Conservation (phyloP, 2,329 filamentous ascomycete species). For the Aplosporella prunicola region DNA sequence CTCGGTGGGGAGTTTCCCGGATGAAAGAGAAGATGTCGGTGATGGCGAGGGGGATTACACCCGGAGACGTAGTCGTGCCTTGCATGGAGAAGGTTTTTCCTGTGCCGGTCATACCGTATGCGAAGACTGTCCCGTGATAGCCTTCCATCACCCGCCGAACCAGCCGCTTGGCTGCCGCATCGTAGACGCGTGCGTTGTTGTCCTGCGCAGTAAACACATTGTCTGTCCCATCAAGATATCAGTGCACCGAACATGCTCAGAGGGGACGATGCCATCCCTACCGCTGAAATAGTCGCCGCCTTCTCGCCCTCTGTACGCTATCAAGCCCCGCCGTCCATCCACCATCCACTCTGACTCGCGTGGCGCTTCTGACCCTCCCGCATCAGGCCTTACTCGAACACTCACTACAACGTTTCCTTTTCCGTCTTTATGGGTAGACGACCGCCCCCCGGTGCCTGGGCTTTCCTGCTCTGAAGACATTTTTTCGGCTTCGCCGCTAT, state of each 20-base stretch:
- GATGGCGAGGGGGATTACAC: constrained; percentile 93
- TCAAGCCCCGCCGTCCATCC: constrained; percentile 70
- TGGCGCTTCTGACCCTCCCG: constrained; percentile 51
- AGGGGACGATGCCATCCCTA: constrained; percentile 34
- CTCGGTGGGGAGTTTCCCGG: constrained; percentile 85
- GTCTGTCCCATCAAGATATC: constrained; percentile 60
- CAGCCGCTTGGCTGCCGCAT: constrained; percentile 83
- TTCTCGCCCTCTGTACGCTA: constrained; percentile 79
- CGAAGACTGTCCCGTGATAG: constrained; percentile 96
- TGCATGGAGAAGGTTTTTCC: constrained; percentile 99
- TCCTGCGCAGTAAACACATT: constrained; percentile 94
- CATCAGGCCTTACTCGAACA: constrained; percentile 83
- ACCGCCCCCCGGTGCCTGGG: constrained; percentile 17
- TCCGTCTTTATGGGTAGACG: constrained; percentile 48
- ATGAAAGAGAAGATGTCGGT: constrained; percentile 99
- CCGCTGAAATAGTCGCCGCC: constrained; percentile 89
- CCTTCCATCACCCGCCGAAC: constrained; percentile 98
- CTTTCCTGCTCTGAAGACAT: constrained; percentile 40
- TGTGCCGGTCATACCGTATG: constrained; percentile 97
- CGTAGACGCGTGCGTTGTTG: constrained; percentile 90
- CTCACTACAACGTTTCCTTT: constrained; percentile 97
- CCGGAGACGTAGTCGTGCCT: constrained; percentile 86
- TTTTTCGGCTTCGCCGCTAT: constrained; percentile 56
- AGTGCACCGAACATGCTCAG: not conserved
- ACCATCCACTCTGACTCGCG: constrained; percentile 84